Evolutionary conservation across 2,329 filamentous ascomycete species (phyloP).

Genomic region (Davidsoniella virescens): DNA sequence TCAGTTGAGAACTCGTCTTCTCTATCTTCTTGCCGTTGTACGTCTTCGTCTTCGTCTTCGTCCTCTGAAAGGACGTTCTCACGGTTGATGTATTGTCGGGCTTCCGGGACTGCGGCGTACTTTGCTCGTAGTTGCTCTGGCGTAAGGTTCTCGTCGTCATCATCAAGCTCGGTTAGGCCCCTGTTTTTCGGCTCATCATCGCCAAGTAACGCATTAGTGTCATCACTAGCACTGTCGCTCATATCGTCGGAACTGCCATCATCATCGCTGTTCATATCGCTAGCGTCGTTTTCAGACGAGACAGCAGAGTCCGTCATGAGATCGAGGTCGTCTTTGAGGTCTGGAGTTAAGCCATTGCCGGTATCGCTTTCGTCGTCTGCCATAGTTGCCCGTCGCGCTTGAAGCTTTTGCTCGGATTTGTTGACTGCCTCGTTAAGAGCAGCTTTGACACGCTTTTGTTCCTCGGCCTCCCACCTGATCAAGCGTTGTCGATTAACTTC

Average conservation of each 20-base stretch:
- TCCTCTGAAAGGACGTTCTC: too few species aligned
- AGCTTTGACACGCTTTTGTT: slow-evolving; percentile 46
- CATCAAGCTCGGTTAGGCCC: slow-evolving; percentile 29
- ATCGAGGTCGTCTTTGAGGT: slow-evolving; percentile 30
- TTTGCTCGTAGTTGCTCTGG: slow-evolving; percentile 53
- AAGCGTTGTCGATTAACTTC: slow-evolving; percentile 46
- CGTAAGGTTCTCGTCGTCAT: slow-evolving; percentile 48
- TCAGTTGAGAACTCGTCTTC: slow-evolving; percentile 18
- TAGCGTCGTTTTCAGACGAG: slow-evolving; percentile 22
- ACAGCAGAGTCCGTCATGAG: slow-evolving; percentile 19
- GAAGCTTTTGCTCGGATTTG: slow-evolving; percentile 51
- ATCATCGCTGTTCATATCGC: slow-evolving; percentile 20
- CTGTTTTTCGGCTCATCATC: slow-evolving; percentile 42
- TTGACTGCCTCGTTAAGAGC: slow-evolving; percentile 60
- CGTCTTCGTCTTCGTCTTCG: too few species aligned
- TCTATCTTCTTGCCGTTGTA: not conserved
- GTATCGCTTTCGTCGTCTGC: slow-evolving; percentile 35
- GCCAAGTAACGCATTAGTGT: slow-evolving; percentile 37
- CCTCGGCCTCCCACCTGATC: slow-evolving; percentile 47
- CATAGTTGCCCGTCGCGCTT: slow-evolving; percentile 29
- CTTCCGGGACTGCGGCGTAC: slow-evolving; percentile 45
- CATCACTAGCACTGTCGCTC: slow-evolving; percentile 22
- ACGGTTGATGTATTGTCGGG: not conserved
- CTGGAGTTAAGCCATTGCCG: slow-evolving; percentile 25
- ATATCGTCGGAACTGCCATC: slow-evolving; percentile 20